phyloP scores from a whole-genome alignment of 1,284 basidiomycete species.

The Papiliotrema nemorosa region DNA sequence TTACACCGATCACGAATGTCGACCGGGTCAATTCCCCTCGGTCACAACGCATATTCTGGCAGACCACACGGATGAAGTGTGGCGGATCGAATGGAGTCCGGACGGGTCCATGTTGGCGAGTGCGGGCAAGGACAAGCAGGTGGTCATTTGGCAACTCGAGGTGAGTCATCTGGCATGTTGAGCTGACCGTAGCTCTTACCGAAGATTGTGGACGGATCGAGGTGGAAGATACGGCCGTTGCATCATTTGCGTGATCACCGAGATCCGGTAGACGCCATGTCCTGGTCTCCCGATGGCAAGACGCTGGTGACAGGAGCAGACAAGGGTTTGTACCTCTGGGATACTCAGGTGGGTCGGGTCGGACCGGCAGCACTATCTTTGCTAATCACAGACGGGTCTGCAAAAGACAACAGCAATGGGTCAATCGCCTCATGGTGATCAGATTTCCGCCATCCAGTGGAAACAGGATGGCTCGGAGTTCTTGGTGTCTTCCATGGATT shows the following conservation, averaged over 20 bases:
- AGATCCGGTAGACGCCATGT: conserved; percentile 70
- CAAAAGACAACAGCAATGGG: conserved; percentile 13
- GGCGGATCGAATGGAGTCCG: conserved; percentile 93
- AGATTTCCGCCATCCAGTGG: conserved; percentile 83
- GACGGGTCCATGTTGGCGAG: conserved; percentile 80
- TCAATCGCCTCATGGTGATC: conserved; percentile 62
- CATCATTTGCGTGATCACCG: conserved; percentile 63
- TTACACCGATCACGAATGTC: conserved; percentile 79
- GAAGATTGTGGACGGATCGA: conserved; percentile 13
- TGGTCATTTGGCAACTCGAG: conserved; percentile 83
- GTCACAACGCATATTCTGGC: conserved; percentile 77
- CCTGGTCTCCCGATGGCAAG: conserved; percentile 85
- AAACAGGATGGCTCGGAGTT: conserved; percentile 84
- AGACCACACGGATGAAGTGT: conserved; percentile 89
- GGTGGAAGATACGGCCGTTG: conserved; percentile 26
- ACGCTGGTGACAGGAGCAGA: conserved; percentile 78
- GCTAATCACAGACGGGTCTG: conserved; percentile 24
- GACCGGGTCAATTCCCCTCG: conserved; percentile 75
- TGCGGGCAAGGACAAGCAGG: conserved; percentile 78
- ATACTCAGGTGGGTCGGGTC: conserved; percentile 61
- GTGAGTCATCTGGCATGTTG: conserved; percentile 52
- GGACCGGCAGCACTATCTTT: neutral
- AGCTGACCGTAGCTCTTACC: conserved; percentile 4
- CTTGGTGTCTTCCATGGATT: conserved; percentile 85
- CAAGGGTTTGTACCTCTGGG: conserved; percentile 77